Evolutionary conservation across 108 stramenopile genomes (phyloP).

Genomic region (Chaetoceros muelleri): DNA sequence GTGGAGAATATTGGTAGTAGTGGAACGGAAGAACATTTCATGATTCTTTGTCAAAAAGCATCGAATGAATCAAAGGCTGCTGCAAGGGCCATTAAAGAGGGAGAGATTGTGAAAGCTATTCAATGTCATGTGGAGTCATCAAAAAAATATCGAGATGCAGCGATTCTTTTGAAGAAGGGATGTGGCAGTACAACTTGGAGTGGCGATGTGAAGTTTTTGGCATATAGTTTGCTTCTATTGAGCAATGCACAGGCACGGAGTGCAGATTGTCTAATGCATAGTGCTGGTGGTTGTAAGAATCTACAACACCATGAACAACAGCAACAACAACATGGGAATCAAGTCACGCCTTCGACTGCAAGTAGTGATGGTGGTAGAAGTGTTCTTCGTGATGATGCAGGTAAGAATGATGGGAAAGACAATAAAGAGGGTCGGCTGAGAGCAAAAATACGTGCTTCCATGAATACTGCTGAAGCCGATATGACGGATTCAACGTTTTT

Average conservation of each 20-base stretch:
- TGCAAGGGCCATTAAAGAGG: background rate
- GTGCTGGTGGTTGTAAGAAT: constrained; percentile 13
- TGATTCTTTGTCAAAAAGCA: background rate
- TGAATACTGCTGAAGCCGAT: constrained; percentile 53
- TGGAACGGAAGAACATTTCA: background rate
- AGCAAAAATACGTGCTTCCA: constrained; percentile 57
- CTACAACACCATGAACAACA: constrained; percentile 1
- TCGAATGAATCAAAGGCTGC: background rate
- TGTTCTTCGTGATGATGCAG: background rate
- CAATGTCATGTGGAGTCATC: background rate
- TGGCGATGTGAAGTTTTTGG: constrained; percentile 12
- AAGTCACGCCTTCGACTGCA: no score
- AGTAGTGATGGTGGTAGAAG: constrained; percentile 2
- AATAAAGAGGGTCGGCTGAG: constrained; percentile 48
- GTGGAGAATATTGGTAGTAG: background rate
- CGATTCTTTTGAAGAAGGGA: background rate
- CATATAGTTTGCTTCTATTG: constrained; percentile 33
- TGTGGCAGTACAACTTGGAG: background rate
- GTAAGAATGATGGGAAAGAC: background rate
- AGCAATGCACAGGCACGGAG: constrained; percentile 48
- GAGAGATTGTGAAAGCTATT: background rate
- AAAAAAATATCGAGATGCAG: background rate
- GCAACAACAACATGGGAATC: constrained; percentile 8
- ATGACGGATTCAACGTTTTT: constrained; percentile 75
- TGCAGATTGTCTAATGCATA: constrained; percentile 25